phyloP scores from a whole-genome alignment of 192 early-diverging fungal genomes.

The Rhizophlyctis rosea region DNA sequence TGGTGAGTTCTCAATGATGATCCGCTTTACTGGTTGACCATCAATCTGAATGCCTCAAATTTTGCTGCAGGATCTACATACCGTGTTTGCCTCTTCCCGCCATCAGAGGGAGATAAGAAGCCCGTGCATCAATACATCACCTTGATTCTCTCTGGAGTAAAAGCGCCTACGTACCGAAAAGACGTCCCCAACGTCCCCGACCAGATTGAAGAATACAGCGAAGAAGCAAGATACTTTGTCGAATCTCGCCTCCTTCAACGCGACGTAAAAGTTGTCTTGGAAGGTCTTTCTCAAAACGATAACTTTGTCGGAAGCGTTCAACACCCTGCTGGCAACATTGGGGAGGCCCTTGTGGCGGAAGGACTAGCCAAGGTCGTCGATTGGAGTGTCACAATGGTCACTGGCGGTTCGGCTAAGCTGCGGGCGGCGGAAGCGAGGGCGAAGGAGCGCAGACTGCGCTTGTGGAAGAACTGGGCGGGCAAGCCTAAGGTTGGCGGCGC shows the following conservation, averaged over 20 bases:
- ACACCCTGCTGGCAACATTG: conserved; percentile 85
- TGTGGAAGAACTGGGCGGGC: conserved; percentile 82
- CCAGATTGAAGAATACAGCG: conserved; percentile 83
- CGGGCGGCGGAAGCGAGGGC: conserved; percentile 73
- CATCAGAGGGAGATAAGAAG: conserved; percentile 31
- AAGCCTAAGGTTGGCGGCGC: conserved; percentile 54
- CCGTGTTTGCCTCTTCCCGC: conserved; percentile 68
- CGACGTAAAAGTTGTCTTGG: conserved; percentile 81
- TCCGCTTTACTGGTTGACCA: conserved; percentile 1
- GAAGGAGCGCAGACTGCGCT: conserved; percentile 73
- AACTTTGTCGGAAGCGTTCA: conserved; percentile 76
- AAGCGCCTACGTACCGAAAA: conserved; percentile 73
- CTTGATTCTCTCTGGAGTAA: conserved; percentile 78
- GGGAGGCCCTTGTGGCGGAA: conserved; percentile 74
- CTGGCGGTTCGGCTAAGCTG: conserved; percentile 65
- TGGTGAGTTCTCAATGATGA: conserved; percentile 40
- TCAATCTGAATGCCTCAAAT: too few relatives aligned
- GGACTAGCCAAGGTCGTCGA: conserved; percentile 86
- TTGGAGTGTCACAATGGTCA: conserved; percentile 77
- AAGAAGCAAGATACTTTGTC: conserved; percentile 91
- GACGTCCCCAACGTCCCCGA: conserved; percentile 71
- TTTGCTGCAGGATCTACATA: conserved; percentile 55
- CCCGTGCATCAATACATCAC: conserved; percentile 74
- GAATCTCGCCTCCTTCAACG: conserved; percentile 88
- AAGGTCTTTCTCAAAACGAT: conserved; percentile 63